phyloP scores from a whole-genome alignment of 2,329 filamentous ascomycete genomes.

The Aspergillus sp. region DNA sequence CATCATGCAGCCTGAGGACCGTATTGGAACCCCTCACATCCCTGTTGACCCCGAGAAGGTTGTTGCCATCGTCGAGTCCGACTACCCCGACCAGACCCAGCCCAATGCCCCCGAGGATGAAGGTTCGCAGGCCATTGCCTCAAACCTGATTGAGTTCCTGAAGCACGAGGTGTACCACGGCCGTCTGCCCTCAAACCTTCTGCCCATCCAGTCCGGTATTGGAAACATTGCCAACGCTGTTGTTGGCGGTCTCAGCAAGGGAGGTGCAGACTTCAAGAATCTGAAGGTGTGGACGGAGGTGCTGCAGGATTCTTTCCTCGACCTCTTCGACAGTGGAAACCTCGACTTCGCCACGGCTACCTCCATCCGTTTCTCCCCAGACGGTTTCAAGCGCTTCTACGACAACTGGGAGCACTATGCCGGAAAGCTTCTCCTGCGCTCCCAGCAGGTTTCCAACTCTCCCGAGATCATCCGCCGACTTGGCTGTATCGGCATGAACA shows the following conservation, averaged over 20 bases:
- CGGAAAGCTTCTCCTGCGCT: slow-evolving; percentile 78
- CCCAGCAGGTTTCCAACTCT: slow-evolving; percentile 85
- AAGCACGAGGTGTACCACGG: slow-evolving; percentile 81
- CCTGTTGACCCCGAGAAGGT: slow-evolving; percentile 83
- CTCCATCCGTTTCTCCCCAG: slow-evolving; percentile 85
- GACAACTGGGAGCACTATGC: slow-evolving; percentile 78
- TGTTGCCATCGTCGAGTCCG: slow-evolving; percentile 78
- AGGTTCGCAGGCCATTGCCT: slow-evolving; percentile 69
- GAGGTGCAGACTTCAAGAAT: slow-evolving; percentile 76
- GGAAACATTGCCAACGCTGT: slow-evolving; percentile 94
- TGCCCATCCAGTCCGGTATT: slow-evolving; percentile 83
- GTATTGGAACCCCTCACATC: slow-evolving; percentile 79
- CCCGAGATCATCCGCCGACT: slow-evolving; percentile 87
- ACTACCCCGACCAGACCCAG: slow-evolving; percentile 75
- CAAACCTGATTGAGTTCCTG: slow-evolving; percentile 79
- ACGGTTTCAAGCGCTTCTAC: slow-evolving; percentile 90
- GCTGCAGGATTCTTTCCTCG: slow-evolving; percentile 87
- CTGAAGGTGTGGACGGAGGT: slow-evolving; percentile 93
- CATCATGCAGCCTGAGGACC: slow-evolving; percentile 80
- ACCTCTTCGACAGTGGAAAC: slow-evolving; percentile 84
- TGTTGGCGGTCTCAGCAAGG: slow-evolving; percentile 74
- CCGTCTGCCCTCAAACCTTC: slow-evolving; percentile 71
- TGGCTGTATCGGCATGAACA: slow-evolving; percentile 93
- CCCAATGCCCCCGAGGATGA: slow-evolving; percentile 77
- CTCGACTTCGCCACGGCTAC: slow-evolving; percentile 89